Percentiles rank a stretch among this genome's conserved stretches.
phyloP scores from a whole-genome alignment of 805 yeast species.

The Pichia kluyveri region DNA sequence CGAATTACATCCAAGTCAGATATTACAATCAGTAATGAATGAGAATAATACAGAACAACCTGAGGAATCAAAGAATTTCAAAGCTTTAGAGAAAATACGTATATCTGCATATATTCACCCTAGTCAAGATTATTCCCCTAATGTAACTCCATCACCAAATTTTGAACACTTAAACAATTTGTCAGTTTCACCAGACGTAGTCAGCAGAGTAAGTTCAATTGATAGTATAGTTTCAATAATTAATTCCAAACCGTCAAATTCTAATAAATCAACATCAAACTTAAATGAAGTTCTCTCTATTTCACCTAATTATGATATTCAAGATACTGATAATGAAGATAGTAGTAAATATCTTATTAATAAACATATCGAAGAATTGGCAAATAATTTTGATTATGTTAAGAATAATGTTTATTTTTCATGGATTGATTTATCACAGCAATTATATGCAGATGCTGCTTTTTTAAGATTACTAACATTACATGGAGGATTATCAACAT shows the following conservation, averaged over 20 bases:
- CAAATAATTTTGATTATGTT: not conserved
- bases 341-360: too few relatives aligned
- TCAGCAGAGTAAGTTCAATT: not conserved
- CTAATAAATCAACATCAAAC: too few relatives aligned
- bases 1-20: constrained; percentile 24
- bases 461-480: constrained; percentile 28
- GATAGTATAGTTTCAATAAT: not conserved
- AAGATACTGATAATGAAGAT: not conserved
- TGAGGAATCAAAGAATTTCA: constrained; percentile 1
- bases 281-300: too few relatives aligned
- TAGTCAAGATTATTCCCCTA: not conserved
- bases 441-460: constrained; percentile 30
- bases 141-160: not conserved
- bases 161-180: not conserved
- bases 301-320: not conserved
- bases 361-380: not conserved
- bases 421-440: constrained; percentile 30
- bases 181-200: not conserved
- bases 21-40: constrained; percentile 14
- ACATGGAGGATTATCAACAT: constrained; percentile 17
- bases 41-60: constrained; percentile 16
- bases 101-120: constrained; percentile 7
- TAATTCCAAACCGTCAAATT: too few relatives aligned
- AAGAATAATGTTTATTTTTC: constrained; percentile 24
- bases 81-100: not conserved